Evolutionary conservation across 768 basidiomycete genomes (phyloP), one percentile per base, ranked within the genome.

Genomic region (Suillus bovinus): DNA sequence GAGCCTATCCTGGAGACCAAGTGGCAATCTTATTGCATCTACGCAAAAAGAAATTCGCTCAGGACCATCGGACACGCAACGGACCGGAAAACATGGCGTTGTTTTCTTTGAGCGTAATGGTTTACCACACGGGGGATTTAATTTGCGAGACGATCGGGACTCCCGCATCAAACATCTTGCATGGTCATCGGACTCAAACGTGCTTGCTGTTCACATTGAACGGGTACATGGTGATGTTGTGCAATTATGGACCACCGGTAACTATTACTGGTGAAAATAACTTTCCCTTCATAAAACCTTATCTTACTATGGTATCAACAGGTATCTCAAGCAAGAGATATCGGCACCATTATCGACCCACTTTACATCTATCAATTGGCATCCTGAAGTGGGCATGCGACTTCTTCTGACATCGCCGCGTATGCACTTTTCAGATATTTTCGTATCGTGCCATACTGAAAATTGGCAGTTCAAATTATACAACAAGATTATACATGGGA

Each of bases 41-140:
- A 88, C 90, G 0, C 93, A 97, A 71, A 78, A 93, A 57, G 94
- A 74, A 22, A 64, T 91, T 66, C 93, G 94, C 0, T 86, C 84
- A 53, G 86, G 88, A 61, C 88, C 89, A 13, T 87, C 86, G 60
- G 85, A 89, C 52, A 74, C 80, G 29, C 90, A 86, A 9, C 86
- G 80, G 65, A 86, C 83, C 59, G 89, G 84, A 22, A 80, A 83
- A 61, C 90, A 96, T 69, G 93, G 96, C 67, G 80, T 99, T 8
- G 86, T 98, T 0, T 96, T 99, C 76, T 95, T 96, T 63, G 97
- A 99, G 78, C 80, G 94, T 67, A 99, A 99, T 73, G 97, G 97
- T 1, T 75, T 99, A 63, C 77, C 95, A 63, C 92, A 97, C 68
- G 93, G 94, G 5, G 94, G 97, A 60, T 98, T 97, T 72, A 81